Base-by-base conservation (phyloP, 2,329 filamentous ascomycete genomes). In the Macroventuria anomochaeta region DNA sequence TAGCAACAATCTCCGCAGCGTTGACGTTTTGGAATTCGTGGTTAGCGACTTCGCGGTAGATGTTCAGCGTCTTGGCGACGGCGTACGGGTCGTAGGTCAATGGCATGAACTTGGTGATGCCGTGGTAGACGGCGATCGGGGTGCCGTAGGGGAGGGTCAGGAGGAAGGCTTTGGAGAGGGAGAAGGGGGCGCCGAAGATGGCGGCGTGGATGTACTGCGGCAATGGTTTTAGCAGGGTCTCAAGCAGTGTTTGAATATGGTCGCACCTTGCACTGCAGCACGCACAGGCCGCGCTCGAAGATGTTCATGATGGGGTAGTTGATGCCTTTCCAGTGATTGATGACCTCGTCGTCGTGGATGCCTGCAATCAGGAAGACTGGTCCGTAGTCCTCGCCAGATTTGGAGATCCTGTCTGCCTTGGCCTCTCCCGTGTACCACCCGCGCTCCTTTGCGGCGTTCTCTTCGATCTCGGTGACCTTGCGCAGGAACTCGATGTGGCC, bases 231-330 rank as follows among this genome's bases (percentile, higher is more conserved):
- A 40, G 36, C 7, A n/a, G 15, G 23, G 3, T 3, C 5, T 18
- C 2, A 26, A 11, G 12, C 4, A 10, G n/a, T 7, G 12, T 5
- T 28, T 18, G 23, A 46, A 21, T 23, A 53, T 33, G n/a, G 25
- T 44, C 84, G 68, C 80, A 93, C 91, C 75, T 89, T 89, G 81
- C 95, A 99, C 71, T 99, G 95, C 58, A 97, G 80, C 25, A 97
- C 93, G 73, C 95, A 99, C 18, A 99, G 85, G 1, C 93, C 93
- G 34, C 95, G 88, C 80, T 99, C 95, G 68, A 93, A 96, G 52
- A 96, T 93, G 79, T 97, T 99, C 95, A 99, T 99, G 78, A 99
- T 97, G 21, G 95, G 95, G 72, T 97, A 99, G 78, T 99, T 99
- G 67, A 97, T 83, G 29, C 95, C 93, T 77, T 97, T 97, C 89